These are phyloP conservation scores for Candida berthetii DNA, from an alignment of 805 yeast species.

Conservation along the genomic window DNA sequence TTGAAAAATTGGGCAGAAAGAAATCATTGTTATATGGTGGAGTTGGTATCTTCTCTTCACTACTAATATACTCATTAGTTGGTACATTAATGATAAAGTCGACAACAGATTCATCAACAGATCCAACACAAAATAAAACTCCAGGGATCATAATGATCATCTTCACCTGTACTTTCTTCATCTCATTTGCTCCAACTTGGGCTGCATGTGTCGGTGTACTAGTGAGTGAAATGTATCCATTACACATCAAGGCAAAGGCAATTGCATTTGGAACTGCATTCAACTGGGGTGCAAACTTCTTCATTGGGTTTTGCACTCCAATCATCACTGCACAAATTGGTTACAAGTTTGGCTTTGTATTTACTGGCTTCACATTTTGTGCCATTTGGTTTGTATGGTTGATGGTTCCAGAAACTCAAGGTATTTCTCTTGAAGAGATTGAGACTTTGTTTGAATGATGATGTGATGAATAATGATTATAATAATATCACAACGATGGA, in stretches of 20 bases:
- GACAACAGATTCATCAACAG: constrained; percentile 14
- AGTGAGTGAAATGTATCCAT: constrained; percentile 41
- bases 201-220: constrained; percentile 45
- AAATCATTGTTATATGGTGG: constrained; percentile 33
- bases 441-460: constrained; percentile 49
- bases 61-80: constrained; percentile 43
- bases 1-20: constrained; percentile 46
- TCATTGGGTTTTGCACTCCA: constrained; percentile 59
- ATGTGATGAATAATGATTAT: no score
- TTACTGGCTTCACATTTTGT: constrained; percentile 40
- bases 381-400: constrained; percentile 40
- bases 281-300: constrained; percentile 44
- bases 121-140: constrained; percentile 19
- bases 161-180: constrained; percentile 45
- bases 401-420: constrained; percentile 74
- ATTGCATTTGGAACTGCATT: constrained; percentile 52
- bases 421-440: constrained; percentile 74
- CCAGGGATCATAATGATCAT: constrained; percentile 50
- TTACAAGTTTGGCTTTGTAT: constrained; percentile 55
- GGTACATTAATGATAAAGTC: constrained; percentile 35
- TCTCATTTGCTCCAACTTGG: constrained; percentile 51
- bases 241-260: constrained; percentile 55
- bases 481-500: no score
- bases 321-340: constrained; percentile 49
- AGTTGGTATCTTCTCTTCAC: constrained; percentile 41